Evolutionary conservation across 2,329 filamentous ascomycete genomes (phyloP), one percentile per base, ranked within the genome.

Genomic region (Aspergillus clavatus): DNA sequence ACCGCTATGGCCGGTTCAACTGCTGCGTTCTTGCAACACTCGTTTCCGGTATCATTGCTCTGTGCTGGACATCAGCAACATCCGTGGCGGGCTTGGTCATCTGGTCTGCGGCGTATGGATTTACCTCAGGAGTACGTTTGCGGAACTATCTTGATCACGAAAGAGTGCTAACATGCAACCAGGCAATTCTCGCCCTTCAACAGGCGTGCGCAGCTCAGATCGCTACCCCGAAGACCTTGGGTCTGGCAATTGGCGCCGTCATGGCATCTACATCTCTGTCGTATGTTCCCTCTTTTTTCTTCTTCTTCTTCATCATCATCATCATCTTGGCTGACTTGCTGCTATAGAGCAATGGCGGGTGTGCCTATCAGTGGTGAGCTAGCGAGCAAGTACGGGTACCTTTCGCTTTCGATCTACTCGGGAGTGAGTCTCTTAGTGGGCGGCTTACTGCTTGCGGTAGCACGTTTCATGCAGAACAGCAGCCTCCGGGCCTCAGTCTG

Each of bases 141-240:
- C n/a, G n/a, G n/a, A n/a, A n/a, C n/a, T n/a, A n/a, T n/a, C n/a
- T n/a, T n/a, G n/a, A n/a, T n/a, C n/a, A n/a, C n/a, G 11, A 12
- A 5, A 7, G 26, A 8, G 24, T 21, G 29, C 40, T 47, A 6
- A 47, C 7, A 2, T 5, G 7, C 18, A 14, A 7, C 0, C 7
- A 76, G 71, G 72, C 68, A 0, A 71, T 77, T 23, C 50, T 77
- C 21, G 72, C 69, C 39, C 60, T 77, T 0, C 74, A 77, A 33
- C 57, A 66, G 44, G 70, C 73, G 0, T 76, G 73, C 46, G 72
- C 70, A 0, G 68, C 67, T 0, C 66, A 72, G 35, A 56, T 77
- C 7, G 62, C 70, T 0, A 68, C 61, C 0, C 59, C 61, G 1
- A 50, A 63, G 3, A 69, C 63, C 0, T 60, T 71, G 21, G 73